Base-by-base conservation (phyloP, 805 yeast genomes). In the Starmerella sirachaensis region DNA sequence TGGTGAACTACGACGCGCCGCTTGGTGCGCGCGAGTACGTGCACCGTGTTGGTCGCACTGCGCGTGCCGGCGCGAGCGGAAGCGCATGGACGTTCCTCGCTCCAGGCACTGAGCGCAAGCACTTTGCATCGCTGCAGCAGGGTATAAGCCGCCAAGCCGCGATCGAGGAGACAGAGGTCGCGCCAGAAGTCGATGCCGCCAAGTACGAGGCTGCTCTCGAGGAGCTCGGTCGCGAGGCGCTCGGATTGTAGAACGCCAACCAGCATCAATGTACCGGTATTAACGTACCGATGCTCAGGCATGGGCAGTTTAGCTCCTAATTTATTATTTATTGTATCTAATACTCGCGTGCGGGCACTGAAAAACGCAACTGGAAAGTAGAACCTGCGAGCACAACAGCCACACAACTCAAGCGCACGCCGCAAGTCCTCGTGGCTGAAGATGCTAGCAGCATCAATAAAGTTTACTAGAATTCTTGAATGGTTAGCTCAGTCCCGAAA, bases 21-120 rank as follows among this genome's bases (percentile, higher is more conserved):
- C 67, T 73, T 18, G 79, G 94, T 1, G 69, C 86, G 1, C 76
- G 93, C 46, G 97, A 91, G 50, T 91, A 91, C 49, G 84, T 91
- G 19, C 99, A 91, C 60, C 71, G 99, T 52, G 84, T 85, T 27
- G 99, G 99, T 28, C 76, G 99, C 64, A 86, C 97, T 0, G 96
- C 97, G 2, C 74, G 99, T 61, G 99, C 98, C 2, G 77, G 79
- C 35, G 71, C 75, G 24, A 36, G 48, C 0, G 99, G 99, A 55
- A 61, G 63, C 25, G 94, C 94, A 0, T 70, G 76, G 55, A 79
- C 74, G 32, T 56, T 88, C 18, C 65, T 76, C n/a, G 66, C 74
- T 41, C 93, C 94, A 20, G 73, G 72, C 38, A 86, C 85, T 37
- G 97, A 91, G 50, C 66, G 63, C 35, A 74, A 68, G 47, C 68